Conservation (phyloP, 2,329 filamentous ascomycete species). For the Leptoxyphium fumago region DNA sequence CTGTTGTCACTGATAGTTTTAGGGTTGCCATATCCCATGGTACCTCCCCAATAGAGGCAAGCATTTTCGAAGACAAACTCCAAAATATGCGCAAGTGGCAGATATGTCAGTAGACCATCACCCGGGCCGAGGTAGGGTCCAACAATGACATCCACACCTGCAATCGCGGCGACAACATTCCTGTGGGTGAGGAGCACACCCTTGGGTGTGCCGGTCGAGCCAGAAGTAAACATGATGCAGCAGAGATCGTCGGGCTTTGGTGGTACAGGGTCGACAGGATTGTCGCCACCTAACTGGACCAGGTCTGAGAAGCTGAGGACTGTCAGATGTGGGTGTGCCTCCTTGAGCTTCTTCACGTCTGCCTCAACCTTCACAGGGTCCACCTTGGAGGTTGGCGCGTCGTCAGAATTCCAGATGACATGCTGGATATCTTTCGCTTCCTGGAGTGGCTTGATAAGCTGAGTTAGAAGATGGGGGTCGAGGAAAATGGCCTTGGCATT, state of each 20-base stretch:
- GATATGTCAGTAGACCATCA: slow-evolving; percentile 75
- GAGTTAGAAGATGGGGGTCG: slow-evolving; percentile 57
- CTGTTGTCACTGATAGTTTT: slow-evolving; percentile 76
- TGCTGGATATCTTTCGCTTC: slow-evolving; percentile 41
- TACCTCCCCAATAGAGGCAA: slow-evolving; percentile 75
- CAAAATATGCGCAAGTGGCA: slow-evolving; percentile 89
- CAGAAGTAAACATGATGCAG: slow-evolving; percentile 74
- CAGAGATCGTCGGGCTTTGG: slow-evolving; percentile 64
- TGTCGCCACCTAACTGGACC: slow-evolving; percentile 43
- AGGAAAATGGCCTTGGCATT: slow-evolving; percentile 71
- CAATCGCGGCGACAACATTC: slow-evolving; percentile 64
- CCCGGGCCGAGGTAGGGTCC: slow-evolving; percentile 61
- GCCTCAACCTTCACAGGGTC: slow-evolving; percentile 32
- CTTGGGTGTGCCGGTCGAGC: slow-evolving; percentile 79
- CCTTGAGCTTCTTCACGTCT: slow-evolving; percentile 39
- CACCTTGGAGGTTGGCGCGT: slow-evolving; percentile 15
- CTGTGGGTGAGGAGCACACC: slow-evolving; percentile 72
- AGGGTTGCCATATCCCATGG: slow-evolving; percentile 84
- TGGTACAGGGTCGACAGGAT: slow-evolving; percentile 55
- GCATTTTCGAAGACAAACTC: slow-evolving; percentile 94
- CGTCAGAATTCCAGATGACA: slow-evolving; percentile 44
- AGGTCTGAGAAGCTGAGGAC: slow-evolving; percentile 43
- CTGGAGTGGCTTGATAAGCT: slow-evolving; percentile 38
- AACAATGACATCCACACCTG: slow-evolving; percentile 66
- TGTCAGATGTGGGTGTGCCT: slow-evolving; percentile 37